phyloP scores from a whole-genome alignment of 2,329 filamentous ascomycete genomes.

The Fonsecaea nubica region DNA sequence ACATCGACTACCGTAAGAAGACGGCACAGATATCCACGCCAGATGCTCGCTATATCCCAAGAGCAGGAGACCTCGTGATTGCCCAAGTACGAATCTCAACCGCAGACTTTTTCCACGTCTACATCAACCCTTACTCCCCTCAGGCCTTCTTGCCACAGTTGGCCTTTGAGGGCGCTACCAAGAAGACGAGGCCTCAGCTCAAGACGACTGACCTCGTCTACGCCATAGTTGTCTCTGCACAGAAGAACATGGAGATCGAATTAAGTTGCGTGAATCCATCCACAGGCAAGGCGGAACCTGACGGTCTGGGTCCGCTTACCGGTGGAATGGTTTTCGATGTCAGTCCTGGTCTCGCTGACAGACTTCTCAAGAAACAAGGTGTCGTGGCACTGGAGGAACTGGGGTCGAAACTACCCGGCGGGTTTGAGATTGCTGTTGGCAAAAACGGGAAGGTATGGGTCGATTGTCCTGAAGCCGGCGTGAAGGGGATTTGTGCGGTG shows the following conservation, averaged over 20 bases:
- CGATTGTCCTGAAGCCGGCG: constrained; percentile 69
- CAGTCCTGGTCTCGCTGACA: constrained; percentile 79
- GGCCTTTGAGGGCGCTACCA: constrained; percentile 89
- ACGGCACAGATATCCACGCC: constrained; percentile 46
- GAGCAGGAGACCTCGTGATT: constrained; percentile 84
- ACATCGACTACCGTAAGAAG: constrained; percentile 51
- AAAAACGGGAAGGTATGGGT: constrained; percentile 94
- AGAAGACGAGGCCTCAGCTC: constrained; percentile 86
- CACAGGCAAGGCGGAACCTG: constrained; percentile 85
- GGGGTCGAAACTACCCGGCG: constrained; percentile 71
- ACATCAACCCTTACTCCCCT: constrained; percentile 69
- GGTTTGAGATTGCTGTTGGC: constrained; percentile 92
- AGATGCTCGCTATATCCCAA: constrained; percentile 73
- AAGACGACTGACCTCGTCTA: constrained; percentile 80
- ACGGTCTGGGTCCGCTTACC: constrained; percentile 81
- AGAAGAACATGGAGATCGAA: constrained; percentile 85
- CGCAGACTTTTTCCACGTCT: constrained; percentile 79
- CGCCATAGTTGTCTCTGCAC: constrained; percentile 78
- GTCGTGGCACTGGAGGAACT: constrained; percentile 80
- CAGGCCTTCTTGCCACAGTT: constrained; percentile 79
- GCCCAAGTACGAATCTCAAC: constrained; percentile 79
- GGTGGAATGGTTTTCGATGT: constrained; percentile 87
- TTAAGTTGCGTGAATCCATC: constrained; percentile 85
- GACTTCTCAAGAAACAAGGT: constrained; percentile 70
- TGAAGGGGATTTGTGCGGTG: constrained; percentile 76